Conservation (phyloP, 768 basidiomycete species). For the Hygrophorus pudorinus region DNA sequence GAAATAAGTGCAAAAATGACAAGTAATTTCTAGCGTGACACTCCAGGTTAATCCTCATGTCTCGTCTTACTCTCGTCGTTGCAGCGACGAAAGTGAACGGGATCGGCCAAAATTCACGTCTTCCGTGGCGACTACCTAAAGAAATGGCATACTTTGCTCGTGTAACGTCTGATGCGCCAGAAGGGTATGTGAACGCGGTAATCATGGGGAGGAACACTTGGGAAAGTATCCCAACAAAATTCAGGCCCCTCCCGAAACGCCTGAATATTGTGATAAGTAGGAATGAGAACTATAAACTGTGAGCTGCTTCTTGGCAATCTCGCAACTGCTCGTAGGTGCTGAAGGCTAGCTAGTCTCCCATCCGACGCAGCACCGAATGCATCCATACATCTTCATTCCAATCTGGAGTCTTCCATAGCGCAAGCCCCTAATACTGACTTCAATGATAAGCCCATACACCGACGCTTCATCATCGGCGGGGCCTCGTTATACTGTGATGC, state of each 20-base stretch:
- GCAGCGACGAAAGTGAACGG: conserved; percentile 84
- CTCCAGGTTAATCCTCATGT: conserved; percentile 30
- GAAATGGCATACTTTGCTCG: conserved; percentile 93
- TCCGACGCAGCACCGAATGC: conserved; percentile 6
- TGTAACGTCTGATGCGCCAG: conserved; percentile 54
- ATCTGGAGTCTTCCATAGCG: conserved; percentile 33
- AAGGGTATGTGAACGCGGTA: conserved; percentile 56
- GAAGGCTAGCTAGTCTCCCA: background rate
- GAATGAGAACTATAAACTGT: conserved; percentile 11
- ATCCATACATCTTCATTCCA: conserved; percentile 26
- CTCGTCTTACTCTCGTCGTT: conserved; percentile 81
- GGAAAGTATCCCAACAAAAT: conserved; percentile 88
- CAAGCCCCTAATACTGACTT: conserved; percentile 15
- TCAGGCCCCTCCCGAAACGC: conserved; percentile 69
- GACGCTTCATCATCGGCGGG: conserved; percentile 88
- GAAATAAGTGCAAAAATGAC: too few relatives aligned
- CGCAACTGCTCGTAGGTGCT: background rate
- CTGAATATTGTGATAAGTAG: conserved; percentile 68
- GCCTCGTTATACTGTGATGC: conserved; percentile 70
- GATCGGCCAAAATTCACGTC: conserved; percentile 64
- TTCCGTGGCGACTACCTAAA: conserved; percentile 84
- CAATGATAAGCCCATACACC: conserved; percentile 37
- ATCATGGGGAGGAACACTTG: conserved; percentile 97
- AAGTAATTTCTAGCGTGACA: too few relatives aligned
- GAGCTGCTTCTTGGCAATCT: background rate